Evolutionary conservation across 2,329 filamentous ascomycete genomes (phyloP).

Genomic region (Xylariaceae sp.): DNA sequence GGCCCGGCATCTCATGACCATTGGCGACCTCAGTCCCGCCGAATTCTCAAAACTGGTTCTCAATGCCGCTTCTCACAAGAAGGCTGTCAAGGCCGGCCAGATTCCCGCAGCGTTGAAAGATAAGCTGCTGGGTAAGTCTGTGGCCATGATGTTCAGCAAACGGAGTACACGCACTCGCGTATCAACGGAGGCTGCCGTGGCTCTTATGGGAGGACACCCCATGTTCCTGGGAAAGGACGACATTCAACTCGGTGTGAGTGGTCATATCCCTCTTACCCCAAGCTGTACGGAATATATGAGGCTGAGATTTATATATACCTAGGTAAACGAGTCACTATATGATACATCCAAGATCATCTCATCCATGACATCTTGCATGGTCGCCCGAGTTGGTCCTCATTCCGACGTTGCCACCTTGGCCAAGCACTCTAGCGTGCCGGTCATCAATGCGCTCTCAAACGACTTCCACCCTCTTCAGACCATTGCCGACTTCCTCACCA

Average conservation of each 20-base stretch:
- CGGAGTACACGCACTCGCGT: slow-evolving; percentile 89
- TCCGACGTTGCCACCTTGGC: slow-evolving; percentile 68
- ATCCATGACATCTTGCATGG: slow-evolving; percentile 83
- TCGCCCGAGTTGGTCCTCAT: slow-evolving; percentile 72
- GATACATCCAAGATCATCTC: slow-evolving; percentile 90
- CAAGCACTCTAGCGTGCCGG: slow-evolving; percentile 67
- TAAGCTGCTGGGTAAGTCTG: slow-evolving; percentile 66
- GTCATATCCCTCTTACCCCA: neutral
- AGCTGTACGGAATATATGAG: slow-evolving; percentile 7
- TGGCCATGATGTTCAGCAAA: slow-evolving; percentile 97
- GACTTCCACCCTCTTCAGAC: slow-evolving; percentile 92
- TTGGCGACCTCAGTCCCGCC: slow-evolving; percentile 71
- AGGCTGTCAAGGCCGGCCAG: slow-evolving; percentile 65
- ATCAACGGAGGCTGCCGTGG: slow-evolving; percentile 85
- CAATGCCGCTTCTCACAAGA: slow-evolving; percentile 74
- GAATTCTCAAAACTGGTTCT: slow-evolving; percentile 79
- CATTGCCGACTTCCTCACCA: slow-evolving; percentile 88
- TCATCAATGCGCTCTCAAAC: slow-evolving; percentile 84
- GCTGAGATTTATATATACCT: neutral
- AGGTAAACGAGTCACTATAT: slow-evolving; percentile 90
- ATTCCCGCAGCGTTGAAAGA: slow-evolving; percentile 55
- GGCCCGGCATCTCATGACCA: slow-evolving; percentile 86
- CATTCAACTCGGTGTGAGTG: slow-evolving; percentile 81
- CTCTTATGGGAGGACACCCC: slow-evolving; percentile 82
- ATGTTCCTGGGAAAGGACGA: slow-evolving; percentile 97